These are phyloP conservation scores for Babesia bigemina DNA, from an alignment of 169 alveolate genomes.

Conservation along the genomic window DNA sequence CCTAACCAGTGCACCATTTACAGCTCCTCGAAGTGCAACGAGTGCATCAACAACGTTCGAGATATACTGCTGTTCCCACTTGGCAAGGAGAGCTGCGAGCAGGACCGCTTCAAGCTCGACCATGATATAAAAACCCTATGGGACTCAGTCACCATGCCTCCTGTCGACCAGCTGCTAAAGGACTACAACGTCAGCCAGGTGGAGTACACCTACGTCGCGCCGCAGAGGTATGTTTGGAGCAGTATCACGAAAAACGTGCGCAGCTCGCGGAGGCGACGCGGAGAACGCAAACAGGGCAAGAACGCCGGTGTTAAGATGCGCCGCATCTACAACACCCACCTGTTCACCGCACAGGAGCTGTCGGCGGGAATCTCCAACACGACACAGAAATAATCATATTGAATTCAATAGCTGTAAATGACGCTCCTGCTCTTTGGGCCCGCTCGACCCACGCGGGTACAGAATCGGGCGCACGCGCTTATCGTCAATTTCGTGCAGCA, in stretches of 20 bases:
- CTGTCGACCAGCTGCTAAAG: constrained; percentile 52
- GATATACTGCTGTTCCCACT: constrained; percentile 75
- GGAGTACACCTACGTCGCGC: constrained; percentile 21
- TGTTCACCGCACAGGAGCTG: constrained; percentile 80
- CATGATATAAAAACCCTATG: constrained; percentile 73
- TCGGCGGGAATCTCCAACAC: constrained; percentile 34
- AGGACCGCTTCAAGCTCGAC: constrained; percentile 72
- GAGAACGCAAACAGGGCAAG: constrained; percentile 14
- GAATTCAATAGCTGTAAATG: constrained; percentile 25
- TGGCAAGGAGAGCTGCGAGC: constrained; percentile 71
- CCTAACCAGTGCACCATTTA: constrained; percentile 69
- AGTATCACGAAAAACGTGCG: background rate
- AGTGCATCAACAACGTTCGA: constrained; percentile 63
- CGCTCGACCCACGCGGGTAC: constrained; percentile 59
- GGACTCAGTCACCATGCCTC: constrained; percentile 74
- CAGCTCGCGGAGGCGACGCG: constrained; percentile 17
- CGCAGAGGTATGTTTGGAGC: background rate
- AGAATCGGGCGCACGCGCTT: constrained; percentile 49
- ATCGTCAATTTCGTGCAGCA: constrained; percentile 47
- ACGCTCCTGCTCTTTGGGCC: constrained; percentile 60
- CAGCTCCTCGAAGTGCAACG: constrained; percentile 70
- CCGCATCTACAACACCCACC: constrained; percentile 76
- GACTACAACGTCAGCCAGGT: constrained; percentile 57
- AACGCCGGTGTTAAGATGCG: constrained; percentile 71
- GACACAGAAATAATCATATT: background rate